A percentile compares a stretch with the other conserved stretches of the same genome.
Conservation (phyloP, 2,329 filamentous ascomycete genomes). For the Pseudogymnoascus sp. region DNA sequence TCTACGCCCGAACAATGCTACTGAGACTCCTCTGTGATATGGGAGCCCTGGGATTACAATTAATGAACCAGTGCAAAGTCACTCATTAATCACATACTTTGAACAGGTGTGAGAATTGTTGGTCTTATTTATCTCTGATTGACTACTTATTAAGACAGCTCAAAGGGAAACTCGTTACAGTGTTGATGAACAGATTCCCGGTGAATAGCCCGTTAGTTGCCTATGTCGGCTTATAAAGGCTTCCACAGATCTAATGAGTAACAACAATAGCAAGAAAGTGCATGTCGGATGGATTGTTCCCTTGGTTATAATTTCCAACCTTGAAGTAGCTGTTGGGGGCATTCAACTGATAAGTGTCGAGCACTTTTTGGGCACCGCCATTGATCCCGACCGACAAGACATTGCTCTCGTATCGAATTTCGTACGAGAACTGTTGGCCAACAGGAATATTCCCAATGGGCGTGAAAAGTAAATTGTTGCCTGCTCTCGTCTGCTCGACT, state of each 20-base stretch:
- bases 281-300: conserved; percentile 23
- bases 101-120: background rate
- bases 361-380: conserved; percentile 21
- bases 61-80: background rate
- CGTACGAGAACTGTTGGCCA: conserved; percentile 32
- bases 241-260: background rate
- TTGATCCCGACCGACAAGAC: conserved; percentile 30
- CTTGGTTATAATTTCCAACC: conserved; percentile 35
- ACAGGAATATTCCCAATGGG: conserved; percentile 30
- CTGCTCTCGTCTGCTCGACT: conserved; percentile 32
- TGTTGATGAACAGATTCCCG: background rate
- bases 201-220: background rate
- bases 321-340: conserved; percentile 34
- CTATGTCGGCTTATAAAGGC: background rate
- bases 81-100: background rate
- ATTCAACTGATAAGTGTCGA: conserved; percentile 27
- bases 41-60: background rate
- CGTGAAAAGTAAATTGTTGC: conserved; percentile 28
- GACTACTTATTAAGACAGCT: background rate
- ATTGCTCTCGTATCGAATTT: conserved; percentile 32
- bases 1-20: background rate
- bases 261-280: conserved; percentile 13
- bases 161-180: background rate
- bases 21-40: background rate
- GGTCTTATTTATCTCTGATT: background rate